Evolutionary conservation across 495 filamentous ascomycete genomes (phyloP).

Genomic region (Copromyces sp.): DNA sequence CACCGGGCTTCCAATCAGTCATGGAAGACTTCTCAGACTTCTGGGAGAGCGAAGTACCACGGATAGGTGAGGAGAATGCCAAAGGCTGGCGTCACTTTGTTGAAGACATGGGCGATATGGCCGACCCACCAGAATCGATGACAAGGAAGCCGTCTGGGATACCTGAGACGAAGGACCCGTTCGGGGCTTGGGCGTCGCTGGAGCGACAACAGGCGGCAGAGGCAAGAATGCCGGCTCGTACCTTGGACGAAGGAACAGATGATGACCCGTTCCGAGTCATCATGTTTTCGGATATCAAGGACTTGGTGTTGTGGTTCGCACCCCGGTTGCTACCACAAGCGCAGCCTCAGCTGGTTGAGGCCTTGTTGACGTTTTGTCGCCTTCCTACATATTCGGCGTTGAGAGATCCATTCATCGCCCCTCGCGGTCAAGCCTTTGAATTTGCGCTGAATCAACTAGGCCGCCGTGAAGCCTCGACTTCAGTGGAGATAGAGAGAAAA

Average conservation of each 20-base stretch:
- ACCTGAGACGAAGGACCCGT: conserved; percentile 27
- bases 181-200: conserved; percentile 47
- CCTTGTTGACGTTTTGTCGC: conserved; percentile 59
- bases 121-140: conserved; percentile 29
- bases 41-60: conserved; percentile 78
- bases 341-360: conserved; percentile 45
- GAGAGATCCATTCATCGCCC: conserved; percentile 30
- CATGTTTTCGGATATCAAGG: conserved; percentile 64
- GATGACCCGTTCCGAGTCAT: conserved; percentile 74
- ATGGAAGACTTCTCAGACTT: conserved; percentile 52
- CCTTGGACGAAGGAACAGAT: conserved; percentile 48
- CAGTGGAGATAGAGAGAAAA: conserved; percentile 11
- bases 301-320: conserved; percentile 48
- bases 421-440: conserved; percentile 6
- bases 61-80: conserved; percentile 65
- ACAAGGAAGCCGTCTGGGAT: conserved; percentile 2
- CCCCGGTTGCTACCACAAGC: conserved; percentile 20
- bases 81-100: conserved; percentile 57
- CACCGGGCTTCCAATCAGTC: conserved; percentile 20
- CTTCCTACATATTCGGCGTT: conserved; percentile 42
- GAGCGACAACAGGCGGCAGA: conserved; percentile 43
- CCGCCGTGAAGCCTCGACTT: background rate
- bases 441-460: background rate
- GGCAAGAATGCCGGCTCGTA: conserved; percentile 55
- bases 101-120: conserved; percentile 18